phyloP scores from a whole-genome alignment of 345 rosid genomes.

The Eucalyptus viminalis region DNA sequence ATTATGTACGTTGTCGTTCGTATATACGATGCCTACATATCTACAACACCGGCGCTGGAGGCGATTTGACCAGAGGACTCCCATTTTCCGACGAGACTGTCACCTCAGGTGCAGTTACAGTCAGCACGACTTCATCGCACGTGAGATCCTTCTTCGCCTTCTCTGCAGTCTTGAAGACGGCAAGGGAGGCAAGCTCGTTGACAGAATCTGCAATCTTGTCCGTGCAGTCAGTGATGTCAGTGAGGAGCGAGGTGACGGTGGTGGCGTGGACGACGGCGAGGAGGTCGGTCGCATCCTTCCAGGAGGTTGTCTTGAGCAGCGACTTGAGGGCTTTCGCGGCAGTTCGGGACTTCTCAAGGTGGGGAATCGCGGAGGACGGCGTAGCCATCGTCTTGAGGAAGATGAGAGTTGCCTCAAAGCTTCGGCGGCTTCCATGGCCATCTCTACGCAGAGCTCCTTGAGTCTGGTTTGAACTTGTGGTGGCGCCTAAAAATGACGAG shows the following conservation, averaged over 20 bases:
- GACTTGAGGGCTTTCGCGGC: slow-evolving; percentile 21
- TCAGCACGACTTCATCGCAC: background rate
- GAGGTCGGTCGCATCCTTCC: slow-evolving; percentile 21
- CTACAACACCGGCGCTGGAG: background rate
- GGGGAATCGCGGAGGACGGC: slow-evolving; percentile 16
- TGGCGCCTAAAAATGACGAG: slow-evolving; percentile 22
- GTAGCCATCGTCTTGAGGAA: slow-evolving; percentile 32
- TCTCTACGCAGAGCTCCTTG: slow-evolving; percentile 25
- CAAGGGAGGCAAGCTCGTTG: slow-evolving; percentile 37
- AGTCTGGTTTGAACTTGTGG: slow-evolving; percentile 10
- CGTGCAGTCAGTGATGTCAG: slow-evolving; percentile 27
- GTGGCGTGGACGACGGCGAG: slow-evolving; percentile 21
- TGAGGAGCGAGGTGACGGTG: slow-evolving; percentile 38
- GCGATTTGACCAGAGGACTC: background rate
- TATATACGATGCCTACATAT: background rate
- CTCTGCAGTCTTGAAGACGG: slow-evolving; percentile 14
- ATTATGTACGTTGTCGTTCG: background rate
- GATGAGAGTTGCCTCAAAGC: slow-evolving; percentile 42
- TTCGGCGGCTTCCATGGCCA: slow-evolving; percentile 35
- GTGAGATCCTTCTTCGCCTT: background rate
- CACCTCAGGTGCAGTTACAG: background rate
- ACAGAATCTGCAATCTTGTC: slow-evolving; percentile 40
- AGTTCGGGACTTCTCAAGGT: slow-evolving; percentile 24
- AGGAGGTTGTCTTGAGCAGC: slow-evolving; percentile 26
- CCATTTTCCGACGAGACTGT: background rate